These are phyloP conservation scores for Nitzschia sp. DNA, from an alignment of 108 stramenopile genomes.

Conservation along the genomic window DNA sequence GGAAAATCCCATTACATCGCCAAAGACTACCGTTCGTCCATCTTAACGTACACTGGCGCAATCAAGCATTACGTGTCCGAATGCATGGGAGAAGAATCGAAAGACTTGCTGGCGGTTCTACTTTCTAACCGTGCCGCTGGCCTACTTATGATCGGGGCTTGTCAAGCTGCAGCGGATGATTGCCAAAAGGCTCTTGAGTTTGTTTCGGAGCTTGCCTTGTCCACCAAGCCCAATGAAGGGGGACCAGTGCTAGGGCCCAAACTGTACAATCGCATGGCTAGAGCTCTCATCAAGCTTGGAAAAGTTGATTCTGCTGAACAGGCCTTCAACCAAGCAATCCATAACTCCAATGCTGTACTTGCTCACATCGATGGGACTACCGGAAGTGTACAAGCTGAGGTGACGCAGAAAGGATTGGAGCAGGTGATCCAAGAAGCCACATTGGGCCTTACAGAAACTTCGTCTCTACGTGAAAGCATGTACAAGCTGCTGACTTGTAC, in stretches of 20 bases:
- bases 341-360: constrained; percentile 16
- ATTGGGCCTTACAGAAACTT: constrained; percentile 55
- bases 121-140: constrained; percentile 82
- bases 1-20: constrained; percentile 54
- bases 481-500: constrained; percentile 20
- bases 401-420: constrained; percentile 44
- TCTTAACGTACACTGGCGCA: constrained; percentile 57
- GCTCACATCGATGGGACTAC: background rate
- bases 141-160: constrained; percentile 76
- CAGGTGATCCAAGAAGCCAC: constrained; percentile 43
- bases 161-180: constrained; percentile 57
- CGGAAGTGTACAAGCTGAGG: background rate
- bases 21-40: constrained; percentile 53
- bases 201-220: constrained; percentile 20
- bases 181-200: constrained; percentile 55
- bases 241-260: constrained; percentile 40
- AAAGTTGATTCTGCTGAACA: constrained; percentile 53
- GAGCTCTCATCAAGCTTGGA: constrained; percentile 64
- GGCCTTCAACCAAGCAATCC: constrained; percentile 50
- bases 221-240: constrained; percentile 16
- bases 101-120: constrained; percentile 56
- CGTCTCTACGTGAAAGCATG: constrained; percentile 40
- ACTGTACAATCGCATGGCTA: constrained; percentile 62
- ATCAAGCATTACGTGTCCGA: constrained; percentile 40
- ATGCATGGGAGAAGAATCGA: constrained; percentile 12